Percentiles rank a stretch among this genome's conserved stretches.
phyloP scores from a whole-genome alignment of 176 grass and related monocot species.

The Avena atlantica region DNA sequence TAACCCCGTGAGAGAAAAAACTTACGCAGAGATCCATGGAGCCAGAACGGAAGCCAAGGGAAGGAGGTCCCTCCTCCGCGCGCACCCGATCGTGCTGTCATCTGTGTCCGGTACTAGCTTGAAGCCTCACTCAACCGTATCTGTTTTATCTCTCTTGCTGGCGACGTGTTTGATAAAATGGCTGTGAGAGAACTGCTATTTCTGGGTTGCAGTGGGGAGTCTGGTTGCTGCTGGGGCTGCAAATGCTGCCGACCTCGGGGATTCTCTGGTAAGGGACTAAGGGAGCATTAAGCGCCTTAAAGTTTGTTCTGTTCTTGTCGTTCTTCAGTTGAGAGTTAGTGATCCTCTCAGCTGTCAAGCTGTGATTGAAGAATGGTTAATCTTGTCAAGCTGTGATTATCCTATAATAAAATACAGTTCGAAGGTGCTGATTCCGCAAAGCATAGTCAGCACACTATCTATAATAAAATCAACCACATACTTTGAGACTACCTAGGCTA shows the following conservation, averaged over 20 bases:
- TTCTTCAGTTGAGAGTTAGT: not conserved
- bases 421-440: not conserved
- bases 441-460: not conserved
- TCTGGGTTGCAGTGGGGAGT: conserved; percentile 66
- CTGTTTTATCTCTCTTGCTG: not conserved
- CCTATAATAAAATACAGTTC: not conserved
- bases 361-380: not conserved
- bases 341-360: conserved; percentile 1
- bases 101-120: conserved; percentile 41
- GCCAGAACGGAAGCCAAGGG: not conserved
- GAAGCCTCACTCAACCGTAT: not conserved
- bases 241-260: conserved; percentile 58
- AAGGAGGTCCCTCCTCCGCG: not conserved
- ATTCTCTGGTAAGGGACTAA: conserved; percentile 76
- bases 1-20: not conserved
- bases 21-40: conserved; percentile 9
- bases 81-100: not conserved
- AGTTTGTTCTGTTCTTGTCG: not conserved
- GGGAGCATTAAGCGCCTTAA: conserved; percentile 17
- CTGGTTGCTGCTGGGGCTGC: conserved; percentile 58
- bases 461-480: not conserved
- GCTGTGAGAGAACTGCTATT: conserved; percentile 21
- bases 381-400: not conserved
- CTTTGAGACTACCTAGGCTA: not conserved
- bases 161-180: conserved; percentile 50